Evolutionary conservation across 2,329 filamentous ascomycete genomes (phyloP), one percentile per base, ranked within the genome.

Genomic region (Microdochium paspali): DNA sequence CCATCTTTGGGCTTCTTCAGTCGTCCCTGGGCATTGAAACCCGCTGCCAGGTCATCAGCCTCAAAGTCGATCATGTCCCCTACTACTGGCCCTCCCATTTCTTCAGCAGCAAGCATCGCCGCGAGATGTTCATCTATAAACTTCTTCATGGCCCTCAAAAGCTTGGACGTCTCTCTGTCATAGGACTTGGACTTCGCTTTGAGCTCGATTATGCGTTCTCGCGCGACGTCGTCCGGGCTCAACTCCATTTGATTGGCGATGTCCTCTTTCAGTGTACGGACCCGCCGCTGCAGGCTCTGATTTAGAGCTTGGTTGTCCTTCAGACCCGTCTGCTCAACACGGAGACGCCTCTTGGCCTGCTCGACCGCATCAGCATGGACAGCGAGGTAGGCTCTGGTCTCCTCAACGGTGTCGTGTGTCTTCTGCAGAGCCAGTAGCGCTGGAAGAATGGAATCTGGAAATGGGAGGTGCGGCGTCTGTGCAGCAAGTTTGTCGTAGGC

Each of bases 1-100:
- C 63, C 64, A 10, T 60, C 64, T 48, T 72, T 77, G 13, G 63
- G 48, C 55, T 73, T 77, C 54, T 74, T 79, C 20, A 67, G 66
- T 51, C 76, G 79, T 12, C 79, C 80, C 49, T 80, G 75, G 0
- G 76, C 64, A 53, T 71, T 82, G 61, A 84, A 84, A 1, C 79
- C 80, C 9, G 73, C 75, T 4, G 71, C 74, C 5, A 84, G 65
- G 52, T 76, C 77, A 42, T 84, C 76, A 9, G 76, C 56, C 70
- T 82, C 66, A 21, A 86, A 58, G 62, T 85, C 80, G 58, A 85
- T 72, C 55, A 84, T 71, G 54, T 88, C 84, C 3, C 89, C 87
- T 1, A 90, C 87, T 10, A 90, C 84, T 0, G 89, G 88, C 0
- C 89, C 88, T 7, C 89, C 89, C 1, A 90, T 73, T 58, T 90